Base-by-base conservation (phyloP, 768 basidiomycete genomes). In the Leccinum truebloodii region DNA sequence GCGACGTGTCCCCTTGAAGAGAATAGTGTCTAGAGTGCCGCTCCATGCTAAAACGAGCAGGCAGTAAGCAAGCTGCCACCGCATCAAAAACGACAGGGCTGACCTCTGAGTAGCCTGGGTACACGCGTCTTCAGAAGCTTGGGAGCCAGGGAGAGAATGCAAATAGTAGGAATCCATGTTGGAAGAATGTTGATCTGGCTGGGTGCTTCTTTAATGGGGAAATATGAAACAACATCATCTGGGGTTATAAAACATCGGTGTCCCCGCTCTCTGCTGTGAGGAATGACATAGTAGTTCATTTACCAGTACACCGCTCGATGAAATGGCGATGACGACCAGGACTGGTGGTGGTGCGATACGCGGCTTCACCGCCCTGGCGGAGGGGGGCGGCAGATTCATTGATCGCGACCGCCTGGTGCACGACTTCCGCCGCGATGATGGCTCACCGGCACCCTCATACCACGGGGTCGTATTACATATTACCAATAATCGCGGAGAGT, bases 391-490 rank as follows among this genome's bases (percentile, higher is more conserved):
- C 57, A 69, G 55, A 52, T 59, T 61, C 58, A 63, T 65, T 53
- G 59, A 67, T 69, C 67, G 59, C 52, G 39, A 39, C 55, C 56
- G 37, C 54, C 59, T 49, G 61, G 58, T 54, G 61, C 69, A 64
- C 50, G 63, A 61, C 59, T 61, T 54, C 61, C 60, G 61, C 53
- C 66, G 66, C 63, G 57, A 64, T 68, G 68, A 70, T 59, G 68
- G 59, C 48, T 67, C 59, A 49, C 66, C 55, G 52, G 50, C 24
- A 46, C 44, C 44, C 44, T 46, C 44, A 28, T 51, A 59, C 60
- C 69, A 69, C 67, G 67, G 65, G 67, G 60, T 28, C 55, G 52
- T 69, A 69, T 69, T 69, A 69, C 69, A 69, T 69, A 69, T 71
- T 66, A 60, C 39, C 18, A 61, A 61, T 50, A 34, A 53, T 66